Conservation (phyloP, 148 eudicot species). For the Rheum nobile region DNA sequence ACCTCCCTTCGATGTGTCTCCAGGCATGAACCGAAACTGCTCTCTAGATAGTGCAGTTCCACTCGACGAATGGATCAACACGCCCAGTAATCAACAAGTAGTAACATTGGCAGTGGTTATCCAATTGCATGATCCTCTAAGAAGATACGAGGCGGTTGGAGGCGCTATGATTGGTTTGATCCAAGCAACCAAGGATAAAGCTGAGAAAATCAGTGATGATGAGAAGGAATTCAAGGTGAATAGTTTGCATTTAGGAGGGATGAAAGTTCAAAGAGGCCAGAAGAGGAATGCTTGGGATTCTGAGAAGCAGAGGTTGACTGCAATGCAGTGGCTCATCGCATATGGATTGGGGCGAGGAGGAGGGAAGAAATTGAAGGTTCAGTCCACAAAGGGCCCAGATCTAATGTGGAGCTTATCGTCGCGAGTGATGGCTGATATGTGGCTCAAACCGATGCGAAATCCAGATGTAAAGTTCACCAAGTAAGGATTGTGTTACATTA, state of each 20-base stretch:
- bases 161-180: conserved; percentile 61
- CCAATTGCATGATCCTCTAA: conserved; percentile 72
- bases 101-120: conserved; percentile 33
- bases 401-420: conserved; percentile 88
- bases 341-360: conserved; percentile 47
- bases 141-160: conserved; percentile 85
- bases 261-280: conserved; percentile 41
- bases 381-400: conserved; percentile 34
- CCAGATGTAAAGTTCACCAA: conserved; percentile 72
- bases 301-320: conserved; percentile 80
- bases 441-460: conserved; percentile 85
- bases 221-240: conserved; percentile 42
- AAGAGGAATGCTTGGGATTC: conserved; percentile 66
- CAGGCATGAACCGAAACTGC: conserved; percentile 20
- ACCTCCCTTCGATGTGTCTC: conserved; percentile 82
- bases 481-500: conserved; percentile 14
- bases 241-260: conserved; percentile 69
- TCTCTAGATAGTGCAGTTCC: conserved; percentile 50
- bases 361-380: conserved; percentile 38
- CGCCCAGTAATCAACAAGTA: conserved; percentile 7
- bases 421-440: conserved; percentile 87
- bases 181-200: conserved; percentile 28
- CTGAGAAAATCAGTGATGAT: conserved; percentile 15
- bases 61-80: conserved; percentile 65
- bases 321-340: conserved; percentile 85